Conservation (phyloP, 257 asterid genomes). For the Forsythia viridissima region DNA sequence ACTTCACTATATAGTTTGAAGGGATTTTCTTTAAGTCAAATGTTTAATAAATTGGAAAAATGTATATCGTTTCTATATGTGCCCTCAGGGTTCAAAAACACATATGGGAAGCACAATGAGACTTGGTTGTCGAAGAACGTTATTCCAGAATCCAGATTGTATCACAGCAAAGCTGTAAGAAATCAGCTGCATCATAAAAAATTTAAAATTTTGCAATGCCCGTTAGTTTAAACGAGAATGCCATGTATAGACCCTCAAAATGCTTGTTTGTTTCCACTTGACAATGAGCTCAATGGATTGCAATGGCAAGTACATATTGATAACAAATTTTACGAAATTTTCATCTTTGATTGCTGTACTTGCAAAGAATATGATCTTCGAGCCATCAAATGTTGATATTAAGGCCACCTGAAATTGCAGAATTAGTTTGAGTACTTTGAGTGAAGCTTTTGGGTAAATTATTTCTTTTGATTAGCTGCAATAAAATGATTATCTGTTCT, state of each 20-base stretch:
- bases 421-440: not conserved
- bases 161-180: conserved; percentile 85
- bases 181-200: conserved; percentile 1
- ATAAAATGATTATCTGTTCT: not conserved
- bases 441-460: not conserved
- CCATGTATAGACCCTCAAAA: not conserved
- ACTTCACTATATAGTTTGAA: conserved; percentile 12
- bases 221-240: not conserved
- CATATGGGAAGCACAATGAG: conserved; percentile 99
- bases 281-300: not conserved
- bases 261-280: conserved; percentile 2
- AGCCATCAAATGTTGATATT: not conserved
- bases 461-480: not conserved
- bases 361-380: not conserved
- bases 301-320: not conserved
- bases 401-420: not conserved
- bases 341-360: not conserved
- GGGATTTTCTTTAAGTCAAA: conserved; percentile 13
- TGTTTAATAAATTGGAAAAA: not conserved
- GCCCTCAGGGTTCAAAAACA: conserved; percentile 78
- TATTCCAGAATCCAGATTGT: conserved; percentile 79
- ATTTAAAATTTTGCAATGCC: conserved; percentile 6
- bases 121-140: conserved; percentile 88
- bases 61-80: conserved; percentile 13
- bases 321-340: not conserved